These are phyloP conservation scores for Neurospora sp. DNA, from an alignment of 495 filamentous ascomycete species.

Conservation along the genomic window DNA sequence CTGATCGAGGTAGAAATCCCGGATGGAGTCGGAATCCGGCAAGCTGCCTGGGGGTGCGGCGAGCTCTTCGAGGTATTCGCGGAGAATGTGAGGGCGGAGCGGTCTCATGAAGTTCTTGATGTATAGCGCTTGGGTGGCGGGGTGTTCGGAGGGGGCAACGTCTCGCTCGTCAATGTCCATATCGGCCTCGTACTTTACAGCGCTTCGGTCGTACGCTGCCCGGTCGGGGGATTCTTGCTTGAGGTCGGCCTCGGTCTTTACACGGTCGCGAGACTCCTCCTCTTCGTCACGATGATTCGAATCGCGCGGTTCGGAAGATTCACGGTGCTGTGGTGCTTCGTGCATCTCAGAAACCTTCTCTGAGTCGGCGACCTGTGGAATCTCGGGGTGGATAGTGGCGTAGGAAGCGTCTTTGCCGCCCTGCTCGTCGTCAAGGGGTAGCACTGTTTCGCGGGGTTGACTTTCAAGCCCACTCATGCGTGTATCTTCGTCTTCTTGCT, in stretches of 20 bases:
- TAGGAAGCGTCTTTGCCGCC: constrained; percentile 3
- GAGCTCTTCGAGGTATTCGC: constrained; percentile 55
- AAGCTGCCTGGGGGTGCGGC: constrained; percentile 47
- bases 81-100: constrained; percentile 53
- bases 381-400: constrained; percentile 5
- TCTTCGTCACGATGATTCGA: not conserved
- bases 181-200: not conserved
- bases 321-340: not conserved
- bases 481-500: constrained; percentile 9
- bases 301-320: not conserved
- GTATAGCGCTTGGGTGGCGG: constrained; percentile 78
- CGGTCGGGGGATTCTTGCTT: not conserved
- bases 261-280: not conserved
- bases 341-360: not conserved
- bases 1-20: constrained; percentile 66
- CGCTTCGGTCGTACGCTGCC: constrained; percentile 22
- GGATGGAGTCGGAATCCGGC: constrained; percentile 43
- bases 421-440: not conserved
- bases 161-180: constrained; percentile 24
- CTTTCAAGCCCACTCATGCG: not conserved
- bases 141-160: constrained; percentile 63
- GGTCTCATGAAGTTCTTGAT: constrained; percentile 89
- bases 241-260: not conserved
- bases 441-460: not conserved
- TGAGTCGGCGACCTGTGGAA: not conserved